Evolutionary conservation across 2,329 filamentous ascomycete species (phyloP).

Genomic region (Emergomyces orientalis): DNA sequence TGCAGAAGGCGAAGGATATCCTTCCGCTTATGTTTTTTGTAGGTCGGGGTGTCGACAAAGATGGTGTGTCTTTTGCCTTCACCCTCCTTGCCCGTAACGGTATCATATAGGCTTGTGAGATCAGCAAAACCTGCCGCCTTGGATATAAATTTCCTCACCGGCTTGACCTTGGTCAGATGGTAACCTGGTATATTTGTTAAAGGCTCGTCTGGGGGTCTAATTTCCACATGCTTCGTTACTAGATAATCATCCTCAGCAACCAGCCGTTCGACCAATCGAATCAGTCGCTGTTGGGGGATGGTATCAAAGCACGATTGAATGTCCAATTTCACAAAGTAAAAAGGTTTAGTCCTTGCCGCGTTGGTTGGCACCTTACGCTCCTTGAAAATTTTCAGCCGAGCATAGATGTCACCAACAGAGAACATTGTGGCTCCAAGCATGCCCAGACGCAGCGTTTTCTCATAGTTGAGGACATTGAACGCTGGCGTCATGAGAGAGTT

Average conservation of each 20-base stretch:
- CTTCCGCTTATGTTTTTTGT: constrained; percentile 47
- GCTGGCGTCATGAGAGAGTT: constrained; percentile 64
- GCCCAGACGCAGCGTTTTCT: constrained; percentile 52
- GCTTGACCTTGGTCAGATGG: constrained; percentile 19
- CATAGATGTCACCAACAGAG: constrained; percentile 71
- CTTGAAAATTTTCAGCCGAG: constrained; percentile 62
- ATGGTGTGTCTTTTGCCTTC: constrained; percentile 50
- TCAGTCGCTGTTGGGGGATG: constrained; percentile 70
- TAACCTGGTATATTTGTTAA: constrained; percentile 15
- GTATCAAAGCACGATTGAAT: constrained; percentile 91
- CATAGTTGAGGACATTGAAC: constrained; percentile 66
- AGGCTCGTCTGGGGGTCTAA: constrained; percentile 43
- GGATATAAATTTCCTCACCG: constrained; percentile 43
- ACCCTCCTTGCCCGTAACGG: constrained; percentile 28
- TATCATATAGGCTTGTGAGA: constrained; percentile 37
- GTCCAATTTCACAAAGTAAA: constrained; percentile 90
- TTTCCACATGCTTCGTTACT: constrained; percentile 64
- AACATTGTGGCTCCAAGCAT: constrained; percentile 71
- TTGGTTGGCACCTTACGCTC: constrained; percentile 14
- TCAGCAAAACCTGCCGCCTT: constrained; percentile 41
- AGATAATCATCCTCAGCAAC: constrained; percentile 56
- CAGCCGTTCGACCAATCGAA: constrained; percentile 54
- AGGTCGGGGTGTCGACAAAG: constrained; percentile 62
- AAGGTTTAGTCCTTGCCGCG: constrained; percentile 11
- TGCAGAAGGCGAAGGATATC: constrained; percentile 60